Conservation (phyloP, 768 basidiomycete genomes). For the Tulasnella sp. region DNA sequence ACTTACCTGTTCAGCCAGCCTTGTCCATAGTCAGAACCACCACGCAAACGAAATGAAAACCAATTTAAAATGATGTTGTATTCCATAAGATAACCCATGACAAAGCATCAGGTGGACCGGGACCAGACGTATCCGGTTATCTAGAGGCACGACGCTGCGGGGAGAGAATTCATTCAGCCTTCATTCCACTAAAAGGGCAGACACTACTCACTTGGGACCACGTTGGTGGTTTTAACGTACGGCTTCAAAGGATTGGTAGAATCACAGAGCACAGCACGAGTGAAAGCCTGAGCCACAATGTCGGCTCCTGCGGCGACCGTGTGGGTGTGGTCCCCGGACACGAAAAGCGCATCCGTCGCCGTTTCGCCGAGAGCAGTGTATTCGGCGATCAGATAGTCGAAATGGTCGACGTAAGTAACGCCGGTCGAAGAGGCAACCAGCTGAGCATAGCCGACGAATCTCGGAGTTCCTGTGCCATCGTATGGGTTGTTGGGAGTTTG, state of each 20-base stretch:
- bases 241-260: not conserved
- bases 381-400: not conserved
- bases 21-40: no score
- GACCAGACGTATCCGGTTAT: no score
- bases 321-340: slow-evolving; percentile 1
- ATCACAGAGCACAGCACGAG: not conserved
- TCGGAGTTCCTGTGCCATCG: not conserved
- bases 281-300: not conserved
- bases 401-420: not conserved
- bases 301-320: not conserved
- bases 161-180: not conserved
- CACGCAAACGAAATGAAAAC: not conserved
- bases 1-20: no score
- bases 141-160: not conserved
- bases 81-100: no score
- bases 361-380: not conserved
- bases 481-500: slow-evolving; percentile 6
- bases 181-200: not conserved
- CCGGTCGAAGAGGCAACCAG: not conserved
- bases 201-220: not conserved
- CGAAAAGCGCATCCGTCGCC: not conserved
- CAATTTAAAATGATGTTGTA: no score
- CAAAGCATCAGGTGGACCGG: no score
- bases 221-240: not conserved
- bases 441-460: not conserved